Evolutionary conservation across 2,329 filamentous ascomycete species (phyloP), one percentile per base, ranked within the genome.

Genomic region (Paecilomyces variotii): DNA sequence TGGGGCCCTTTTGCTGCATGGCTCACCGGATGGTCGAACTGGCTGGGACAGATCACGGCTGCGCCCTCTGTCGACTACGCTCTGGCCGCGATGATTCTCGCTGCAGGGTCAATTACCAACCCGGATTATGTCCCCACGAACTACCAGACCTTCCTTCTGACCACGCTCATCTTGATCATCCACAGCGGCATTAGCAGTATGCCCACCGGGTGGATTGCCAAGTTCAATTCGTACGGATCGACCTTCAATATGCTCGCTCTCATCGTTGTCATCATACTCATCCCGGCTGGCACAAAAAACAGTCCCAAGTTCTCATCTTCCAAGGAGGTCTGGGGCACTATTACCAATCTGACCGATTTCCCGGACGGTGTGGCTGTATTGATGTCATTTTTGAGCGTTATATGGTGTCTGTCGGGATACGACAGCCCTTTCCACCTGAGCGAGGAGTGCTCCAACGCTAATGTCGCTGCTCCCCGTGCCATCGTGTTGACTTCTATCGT

Each of bases 361-460:
- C 86, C 87, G 0, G 79, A 85, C 57, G 87, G 87, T 19, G 76
- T 90, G 24, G 82, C 85, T 0, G 79, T 90, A 0, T 76, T 90
- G 27, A 89, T 90, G 87, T 84, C 81, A 25, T 91, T 90, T 69
- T 81, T 88, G 51, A 81, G 82, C 28, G 86, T 88, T 34, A 87
- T 88, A 62, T 88, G 85, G 85, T 87, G 85, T 4, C 86, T 86
- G 80, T 79, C 79, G 4, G 85, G 86, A 49, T 88, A 88, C 68
- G 86, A 89, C 70, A 81, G 81, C 0, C 84, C 87, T 0, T 90
- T 90, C 70, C 87, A 90, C 72, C 73, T 90, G n/a, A 82, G 84
- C 2, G 87, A 91, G 68, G 87, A 91, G 71, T 90, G 87, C 72
- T 86, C 84, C 60, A 90, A 90, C 64, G 87, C 88, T 28, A 85